Evolutionary conservation across 106 monocot genomes (phyloP).

Genomic region (Allium cepa): DNA sequence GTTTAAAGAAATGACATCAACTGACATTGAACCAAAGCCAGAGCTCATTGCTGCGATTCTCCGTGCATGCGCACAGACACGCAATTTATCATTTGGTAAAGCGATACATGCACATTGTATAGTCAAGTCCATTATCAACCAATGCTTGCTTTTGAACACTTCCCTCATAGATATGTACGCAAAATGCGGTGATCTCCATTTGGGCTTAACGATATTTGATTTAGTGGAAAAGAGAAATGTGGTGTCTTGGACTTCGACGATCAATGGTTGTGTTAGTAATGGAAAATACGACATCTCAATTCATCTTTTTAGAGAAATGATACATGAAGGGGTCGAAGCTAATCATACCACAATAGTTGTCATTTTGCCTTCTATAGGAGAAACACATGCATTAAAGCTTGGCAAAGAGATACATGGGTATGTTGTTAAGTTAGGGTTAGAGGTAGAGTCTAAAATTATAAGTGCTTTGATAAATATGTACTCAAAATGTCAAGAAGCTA

Average conservation of each 20-base stretch:
- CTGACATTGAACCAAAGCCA: too few relatives aligned
- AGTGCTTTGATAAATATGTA: slow-evolving; percentile 30
- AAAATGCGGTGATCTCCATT: too few relatives aligned
- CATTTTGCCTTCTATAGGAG: slow-evolving; percentile 18
- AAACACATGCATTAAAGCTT: slow-evolving; percentile 32
- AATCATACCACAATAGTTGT: slow-evolving; percentile 27
- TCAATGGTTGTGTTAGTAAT: slow-evolving; percentile 13
- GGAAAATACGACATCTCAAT: neutral
- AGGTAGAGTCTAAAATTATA: slow-evolving; percentile 11
- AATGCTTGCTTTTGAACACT: too few relatives aligned
- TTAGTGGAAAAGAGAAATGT: slow-evolving; percentile 28
- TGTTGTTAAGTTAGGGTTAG: slow-evolving; percentile 15
- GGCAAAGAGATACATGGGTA: slow-evolving; percentile 54
- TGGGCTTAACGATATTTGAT: too few relatives aligned
- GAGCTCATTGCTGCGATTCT: too few relatives aligned
- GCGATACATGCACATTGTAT: too few relatives aligned
- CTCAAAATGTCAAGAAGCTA: slow-evolving; percentile 10
- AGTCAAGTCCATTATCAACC: too few relatives aligned
- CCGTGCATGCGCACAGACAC: too few relatives aligned
- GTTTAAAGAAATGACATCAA: too few relatives aligned
- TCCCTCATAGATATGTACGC: too few relatives aligned
- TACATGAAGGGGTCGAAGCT: slow-evolving; percentile 6
- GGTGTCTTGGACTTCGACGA: slow-evolving; percentile 38
- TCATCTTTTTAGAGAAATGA: slow-evolving; percentile 15
- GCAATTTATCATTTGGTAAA: too few relatives aligned